phyloP scores from a whole-genome alignment of 495 filamentous ascomycete species.

The Podospora fimiseda region DNA sequence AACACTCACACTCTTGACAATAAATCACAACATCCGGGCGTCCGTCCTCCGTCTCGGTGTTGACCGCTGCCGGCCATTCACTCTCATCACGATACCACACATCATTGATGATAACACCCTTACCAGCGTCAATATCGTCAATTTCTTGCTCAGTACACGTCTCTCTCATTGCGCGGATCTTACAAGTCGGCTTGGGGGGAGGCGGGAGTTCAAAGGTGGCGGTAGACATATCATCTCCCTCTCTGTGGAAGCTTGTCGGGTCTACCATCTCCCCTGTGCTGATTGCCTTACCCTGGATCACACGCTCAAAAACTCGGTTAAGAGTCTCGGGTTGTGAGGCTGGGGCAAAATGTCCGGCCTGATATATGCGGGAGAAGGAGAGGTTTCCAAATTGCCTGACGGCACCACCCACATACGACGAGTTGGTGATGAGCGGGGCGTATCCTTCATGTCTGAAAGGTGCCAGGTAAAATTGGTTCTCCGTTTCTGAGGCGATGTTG shows the following conservation, averaged over 20 bases:
- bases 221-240: constrained; percentile 26
- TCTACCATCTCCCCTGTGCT: constrained; percentile 51
- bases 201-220: no score
- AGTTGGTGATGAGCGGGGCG: constrained; percentile 46
- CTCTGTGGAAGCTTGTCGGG: constrained; percentile 45
- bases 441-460: constrained; percentile 45
- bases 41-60: no score
- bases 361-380: constrained; percentile 62
- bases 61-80: no score
- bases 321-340: constrained; percentile 63
- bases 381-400: constrained; percentile 63
- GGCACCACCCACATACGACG: constrained; percentile 52
- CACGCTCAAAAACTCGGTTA: constrained; percentile 60
- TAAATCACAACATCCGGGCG: no score
- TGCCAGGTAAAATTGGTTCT: constrained; percentile 20
- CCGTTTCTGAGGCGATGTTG: constrained; percentile 43
- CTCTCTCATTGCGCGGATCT: not conserved
- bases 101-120: not conserved
- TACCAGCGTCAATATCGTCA: not conserved
- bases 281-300: constrained; percentile 52
- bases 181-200: not conserved
- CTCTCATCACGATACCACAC: not conserved
- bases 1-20: no score
- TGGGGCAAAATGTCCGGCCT: constrained; percentile 66
- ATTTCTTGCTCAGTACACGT: not conserved